Conservation (phyloP, 805 yeast species). For the Starmerella tilneyi region DNA sequence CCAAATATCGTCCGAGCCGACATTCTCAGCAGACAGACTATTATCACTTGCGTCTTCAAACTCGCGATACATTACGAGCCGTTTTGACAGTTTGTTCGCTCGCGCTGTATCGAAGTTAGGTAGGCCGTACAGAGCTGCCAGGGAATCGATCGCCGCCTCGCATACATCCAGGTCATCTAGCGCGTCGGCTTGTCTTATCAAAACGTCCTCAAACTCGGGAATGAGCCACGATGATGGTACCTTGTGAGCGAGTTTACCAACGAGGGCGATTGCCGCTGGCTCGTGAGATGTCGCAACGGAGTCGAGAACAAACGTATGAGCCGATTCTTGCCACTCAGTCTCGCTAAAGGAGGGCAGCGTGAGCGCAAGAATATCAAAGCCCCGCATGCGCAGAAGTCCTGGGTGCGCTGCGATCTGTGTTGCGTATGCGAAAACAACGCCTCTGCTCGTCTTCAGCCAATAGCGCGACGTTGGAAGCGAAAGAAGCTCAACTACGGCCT, state of each 20-base stretch:
- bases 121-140: constrained; percentile 26
- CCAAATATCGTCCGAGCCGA: constrained; percentile 8
- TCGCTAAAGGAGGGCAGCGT: constrained; percentile 22
- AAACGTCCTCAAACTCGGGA: constrained; percentile 26
- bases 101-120: not conserved
- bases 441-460: not conserved
- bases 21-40: not conserved
- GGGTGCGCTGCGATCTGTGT: not conserved
- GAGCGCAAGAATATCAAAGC: constrained; percentile 27
- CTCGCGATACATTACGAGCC: not conserved
- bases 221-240: constrained; percentile 18
- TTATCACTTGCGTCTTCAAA: not conserved
- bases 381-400: constrained; percentile 6
- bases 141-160: constrained; percentile 39
- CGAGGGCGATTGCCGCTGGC: not conserved
- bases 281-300: not conserved
- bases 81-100: not conserved
- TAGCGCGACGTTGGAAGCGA: not conserved
- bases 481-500: constrained; percentile 9
- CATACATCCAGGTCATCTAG: constrained; percentile 36
- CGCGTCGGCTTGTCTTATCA: constrained; percentile 19
- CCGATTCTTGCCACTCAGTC: constrained; percentile 19
- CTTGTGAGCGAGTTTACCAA: not conserved
- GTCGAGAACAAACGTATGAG: constrained; percentile 8
- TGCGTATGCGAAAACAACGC: not conserved